These are phyloP conservation scores for Gossypioides kirkii DNA, from an alignment of 345 rosid species.

Conservation along the genomic window DNA sequence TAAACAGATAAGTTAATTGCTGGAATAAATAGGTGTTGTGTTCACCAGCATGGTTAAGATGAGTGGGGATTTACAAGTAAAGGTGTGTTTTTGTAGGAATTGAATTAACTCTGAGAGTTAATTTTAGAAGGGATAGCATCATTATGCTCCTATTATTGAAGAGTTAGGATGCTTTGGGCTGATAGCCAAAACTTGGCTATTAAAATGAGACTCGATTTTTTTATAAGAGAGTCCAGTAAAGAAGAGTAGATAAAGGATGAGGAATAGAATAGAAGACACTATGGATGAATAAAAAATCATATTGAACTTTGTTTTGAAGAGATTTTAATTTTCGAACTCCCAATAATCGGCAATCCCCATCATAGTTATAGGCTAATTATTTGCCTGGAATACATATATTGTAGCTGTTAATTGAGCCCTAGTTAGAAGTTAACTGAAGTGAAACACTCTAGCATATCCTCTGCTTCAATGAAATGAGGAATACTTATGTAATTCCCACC, in stretches of 20 bases:
- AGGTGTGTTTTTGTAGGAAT: not conserved
- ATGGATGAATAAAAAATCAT: not conserved
- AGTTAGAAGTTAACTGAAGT: constrained; percentile 1
- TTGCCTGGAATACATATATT: not conserved
- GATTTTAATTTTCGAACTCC: not conserved
- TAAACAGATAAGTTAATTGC: not conserved
- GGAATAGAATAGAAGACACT: constrained; percentile 1
- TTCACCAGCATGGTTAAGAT: too few relatives aligned
- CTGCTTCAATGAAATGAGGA: not conserved
- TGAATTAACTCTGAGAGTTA: not conserved
- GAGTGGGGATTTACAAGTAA: not conserved
- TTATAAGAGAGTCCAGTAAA: not conserved
- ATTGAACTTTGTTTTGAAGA: not conserved
- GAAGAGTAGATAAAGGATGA: not conserved
- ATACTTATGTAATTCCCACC: not conserved
- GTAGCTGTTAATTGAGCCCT: not conserved
- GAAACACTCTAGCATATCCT: not conserved
- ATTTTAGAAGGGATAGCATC: not conserved
- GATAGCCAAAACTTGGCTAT: not conserved
- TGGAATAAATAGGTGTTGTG: not conserved
- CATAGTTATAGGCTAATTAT: not conserved
- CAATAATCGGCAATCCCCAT: not conserved
- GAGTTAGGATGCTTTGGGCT: not conserved
- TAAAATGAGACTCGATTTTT: not conserved
- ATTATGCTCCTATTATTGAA: not conserved